phyloP scores from a whole-genome alignment of 1,284 basidiomycete genomes.

The Malassezia arunalokei region DNA sequence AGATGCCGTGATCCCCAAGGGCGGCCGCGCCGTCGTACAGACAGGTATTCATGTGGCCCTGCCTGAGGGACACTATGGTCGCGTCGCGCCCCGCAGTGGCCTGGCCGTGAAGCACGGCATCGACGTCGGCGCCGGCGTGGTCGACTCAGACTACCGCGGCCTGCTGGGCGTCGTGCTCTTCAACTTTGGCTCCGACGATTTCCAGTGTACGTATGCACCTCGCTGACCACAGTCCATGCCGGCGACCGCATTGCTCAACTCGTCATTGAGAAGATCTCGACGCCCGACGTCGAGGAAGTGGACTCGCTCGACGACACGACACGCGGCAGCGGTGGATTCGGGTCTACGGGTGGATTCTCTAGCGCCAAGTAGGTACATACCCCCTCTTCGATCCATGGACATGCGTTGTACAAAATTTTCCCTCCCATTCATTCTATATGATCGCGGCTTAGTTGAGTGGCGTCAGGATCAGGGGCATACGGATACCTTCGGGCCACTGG shows the following conservation, averaged over 20 bases:
- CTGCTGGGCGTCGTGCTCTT: conserved; percentile 84
- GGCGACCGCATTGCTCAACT: conserved; percentile 91
- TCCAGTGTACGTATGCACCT: conserved; percentile 49
- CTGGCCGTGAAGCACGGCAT: conserved; percentile 93
- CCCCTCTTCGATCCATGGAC: too few relatives aligned
- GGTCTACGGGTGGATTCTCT: conserved; percentile 65
- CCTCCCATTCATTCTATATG: too few relatives aligned
- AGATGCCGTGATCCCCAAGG: conserved; percentile 19
- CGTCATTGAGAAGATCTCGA: conserved; percentile 79
- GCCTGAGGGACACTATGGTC: conserved; percentile 81
- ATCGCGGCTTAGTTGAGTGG: conserved; percentile 1
- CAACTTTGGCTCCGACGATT: conserved; percentile 72
- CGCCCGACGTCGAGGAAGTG: conserved; percentile 72
- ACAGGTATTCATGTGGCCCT: conserved; percentile 86
- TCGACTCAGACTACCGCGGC: conserved; percentile 92
- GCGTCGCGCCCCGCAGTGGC: conserved; percentile 85
- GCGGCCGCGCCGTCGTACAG: conserved; percentile 74
- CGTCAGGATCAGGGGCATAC: conserved; percentile 16
- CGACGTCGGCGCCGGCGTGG: conserved; percentile 87
- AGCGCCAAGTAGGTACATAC: not conserved
- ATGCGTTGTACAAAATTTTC: too few relatives aligned
- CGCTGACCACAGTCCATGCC: conserved; percentile 57
- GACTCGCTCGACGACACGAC: conserved; percentile 70
- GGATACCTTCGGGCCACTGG: conserved; percentile 12
- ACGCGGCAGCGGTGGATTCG: conserved; percentile 79